Evolutionary conservation across 75 land plant species (phyloP).

Genomic region (Sequoia sempervirens): DNA sequence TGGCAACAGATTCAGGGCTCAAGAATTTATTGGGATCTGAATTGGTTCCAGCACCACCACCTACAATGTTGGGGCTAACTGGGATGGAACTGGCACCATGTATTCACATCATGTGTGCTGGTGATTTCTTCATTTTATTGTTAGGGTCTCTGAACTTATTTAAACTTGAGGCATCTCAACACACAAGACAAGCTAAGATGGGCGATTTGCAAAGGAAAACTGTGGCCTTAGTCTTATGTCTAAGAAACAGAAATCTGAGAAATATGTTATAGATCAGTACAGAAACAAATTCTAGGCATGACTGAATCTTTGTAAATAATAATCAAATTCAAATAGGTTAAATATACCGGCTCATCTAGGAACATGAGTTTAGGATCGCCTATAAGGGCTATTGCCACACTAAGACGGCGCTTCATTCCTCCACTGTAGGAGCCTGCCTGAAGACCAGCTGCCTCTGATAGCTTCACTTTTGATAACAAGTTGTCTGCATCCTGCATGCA

Average conservation of each 20-base stretch:
- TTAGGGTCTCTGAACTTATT: not conserved
- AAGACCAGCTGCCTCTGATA: slow-evolving; percentile 56
- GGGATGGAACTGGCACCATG: not conserved
- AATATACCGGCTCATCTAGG: slow-evolving; percentile 88
- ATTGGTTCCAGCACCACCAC: not conserved
- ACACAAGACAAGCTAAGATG: not conserved
- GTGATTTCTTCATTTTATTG: no score
- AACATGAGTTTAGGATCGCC: slow-evolving; percentile 95
- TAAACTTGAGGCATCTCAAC: not conserved
- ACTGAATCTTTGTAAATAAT: not conserved
- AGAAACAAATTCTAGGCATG: not conserved
- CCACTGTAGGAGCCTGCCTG: slow-evolving; percentile 93
- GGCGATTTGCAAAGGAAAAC: not conserved
- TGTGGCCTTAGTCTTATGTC: not conserved
- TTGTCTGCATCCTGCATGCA: slow-evolving; percentile 53
- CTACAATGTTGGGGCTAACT: not conserved
- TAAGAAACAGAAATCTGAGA: not conserved
- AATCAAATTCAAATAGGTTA: not conserved
- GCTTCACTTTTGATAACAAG: slow-evolving; percentile 72
- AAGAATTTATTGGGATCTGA: not conserved
- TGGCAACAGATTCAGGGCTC: not conserved
- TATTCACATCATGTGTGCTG: not conserved
- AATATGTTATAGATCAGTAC: not conserved
- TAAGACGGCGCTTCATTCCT: no score
- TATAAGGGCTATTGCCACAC: slow-evolving; percentile 89